Conservation (phyloP, 2,329 filamentous ascomycete species). For the Huntiella omanensis region DNA sequence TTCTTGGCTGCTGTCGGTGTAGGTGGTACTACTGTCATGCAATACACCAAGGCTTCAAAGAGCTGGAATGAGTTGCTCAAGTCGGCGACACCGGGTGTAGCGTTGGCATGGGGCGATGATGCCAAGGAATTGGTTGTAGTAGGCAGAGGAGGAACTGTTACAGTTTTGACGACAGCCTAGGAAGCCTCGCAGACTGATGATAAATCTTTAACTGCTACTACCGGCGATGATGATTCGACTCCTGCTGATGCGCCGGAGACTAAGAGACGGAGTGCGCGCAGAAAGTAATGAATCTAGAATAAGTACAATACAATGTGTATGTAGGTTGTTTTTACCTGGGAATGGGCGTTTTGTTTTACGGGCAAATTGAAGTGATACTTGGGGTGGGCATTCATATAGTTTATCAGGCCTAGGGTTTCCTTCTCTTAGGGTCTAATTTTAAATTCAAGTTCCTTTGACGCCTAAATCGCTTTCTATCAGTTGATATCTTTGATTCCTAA, state of each 20-base stretch:
- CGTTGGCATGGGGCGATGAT: conserved; percentile 57
- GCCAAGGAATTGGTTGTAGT: conserved; percentile 60
- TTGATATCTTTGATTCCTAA: no score
- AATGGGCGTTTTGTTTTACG: no score
- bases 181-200: conserved; percentile 10
- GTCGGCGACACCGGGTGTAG: conserved; percentile 52
- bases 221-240: background rate
- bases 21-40: conserved; percentile 67
- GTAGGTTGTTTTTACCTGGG: no score
- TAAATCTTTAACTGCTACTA: background rate
- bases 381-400: no score
- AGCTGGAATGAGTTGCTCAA: conserved; percentile 73
- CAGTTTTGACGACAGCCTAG: conserved; percentile 41
- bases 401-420: no score
- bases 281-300: no score
- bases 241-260: background rate
- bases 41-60: conserved; percentile 76
- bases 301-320: no score
- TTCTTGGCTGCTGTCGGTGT: conserved; percentile 70
- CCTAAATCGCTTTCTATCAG: no score
- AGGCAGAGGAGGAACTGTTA: conserved; percentile 56
- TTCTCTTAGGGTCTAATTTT: no score
- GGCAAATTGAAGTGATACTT: no score
- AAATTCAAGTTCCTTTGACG: no score
- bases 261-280: no score